phyloP scores from a whole-genome alignment of 2,329 filamentous ascomycete genomes.

The Trichoderma sp. region DNA sequence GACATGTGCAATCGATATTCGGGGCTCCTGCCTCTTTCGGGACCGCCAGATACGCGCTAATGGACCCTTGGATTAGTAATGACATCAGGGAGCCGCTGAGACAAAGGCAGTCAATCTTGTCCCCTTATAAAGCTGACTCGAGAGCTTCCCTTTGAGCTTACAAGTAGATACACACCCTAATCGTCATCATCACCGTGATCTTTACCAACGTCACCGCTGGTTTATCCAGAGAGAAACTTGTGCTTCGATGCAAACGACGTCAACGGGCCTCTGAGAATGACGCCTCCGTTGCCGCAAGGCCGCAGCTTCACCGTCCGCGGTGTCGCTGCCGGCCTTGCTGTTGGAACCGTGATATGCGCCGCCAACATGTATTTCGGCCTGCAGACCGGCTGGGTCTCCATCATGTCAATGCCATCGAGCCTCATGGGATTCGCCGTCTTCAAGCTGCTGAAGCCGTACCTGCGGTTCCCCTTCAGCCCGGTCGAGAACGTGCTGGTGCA shows the following conservation, averaged over 20 bases:
- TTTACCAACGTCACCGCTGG: neutral
- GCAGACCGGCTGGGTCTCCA: slow-evolving; percentile 73
- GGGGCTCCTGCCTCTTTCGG: too few relatives aligned
- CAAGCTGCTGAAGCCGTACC: slow-evolving; percentile 70
- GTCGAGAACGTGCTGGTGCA: slow-evolving; percentile 93
- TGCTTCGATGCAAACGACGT: neutral
- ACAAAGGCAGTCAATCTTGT: neutral
- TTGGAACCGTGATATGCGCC: slow-evolving; percentile 90
- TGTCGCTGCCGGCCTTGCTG: slow-evolving; percentile 74
- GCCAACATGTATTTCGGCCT: slow-evolving; percentile 99
- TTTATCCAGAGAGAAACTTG: neutral
- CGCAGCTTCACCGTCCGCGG: slow-evolving; percentile 85
- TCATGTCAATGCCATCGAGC: slow-evolving; percentile 96
- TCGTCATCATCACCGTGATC: neutral
- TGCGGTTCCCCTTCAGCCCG: slow-evolving; percentile 79
- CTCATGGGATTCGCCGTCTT: slow-evolving; percentile 95
- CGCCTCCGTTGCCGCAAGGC: slow-evolving; percentile 41
- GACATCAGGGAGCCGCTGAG: neutral
- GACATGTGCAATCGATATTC: too few relatives aligned
- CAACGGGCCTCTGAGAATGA: slow-evolving; percentile 29
- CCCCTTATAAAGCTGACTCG: neutral
- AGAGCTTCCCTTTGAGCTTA: neutral
- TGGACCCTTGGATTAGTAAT: neutral
- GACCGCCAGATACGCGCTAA: neutral
- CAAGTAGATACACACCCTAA: neutral